These are phyloP conservation scores for Austroboletus novae-zelandiae DNA, from an alignment of 1,284 basidiomycete genomes.

Conservation along the genomic window DNA sequence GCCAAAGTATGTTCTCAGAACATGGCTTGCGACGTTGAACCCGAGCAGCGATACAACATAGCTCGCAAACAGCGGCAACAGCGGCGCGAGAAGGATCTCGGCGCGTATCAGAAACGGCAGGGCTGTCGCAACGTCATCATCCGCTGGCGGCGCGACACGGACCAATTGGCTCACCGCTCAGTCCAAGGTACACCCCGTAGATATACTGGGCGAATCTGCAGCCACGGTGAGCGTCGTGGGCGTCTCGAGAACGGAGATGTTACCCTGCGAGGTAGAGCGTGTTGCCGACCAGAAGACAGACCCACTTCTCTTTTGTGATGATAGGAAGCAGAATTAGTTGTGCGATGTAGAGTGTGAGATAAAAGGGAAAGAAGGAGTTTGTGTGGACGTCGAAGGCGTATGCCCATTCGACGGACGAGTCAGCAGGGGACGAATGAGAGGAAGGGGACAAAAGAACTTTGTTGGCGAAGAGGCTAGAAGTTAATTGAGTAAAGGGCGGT, in stretches of 20 bases:
- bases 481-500: neutral
- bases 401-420: constrained; percentile 82
- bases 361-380: constrained; percentile 92
- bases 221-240: constrained; percentile 7
- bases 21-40: constrained; percentile 83
- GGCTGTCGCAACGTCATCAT: constrained; percentile 42
- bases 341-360: constrained; percentile 82
- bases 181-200: constrained; percentile 87
- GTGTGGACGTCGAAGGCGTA: constrained; percentile 95
- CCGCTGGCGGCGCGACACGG: neutral
- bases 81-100: constrained; percentile 82
- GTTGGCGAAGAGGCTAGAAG: constrained; percentile 67
- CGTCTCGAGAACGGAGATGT: constrained; percentile 23
- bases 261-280: constrained; percentile 86
- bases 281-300: constrained; percentile 90
- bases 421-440: constrained; percentile 67
- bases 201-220: constrained; percentile 80
- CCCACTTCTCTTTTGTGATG: constrained; percentile 82
- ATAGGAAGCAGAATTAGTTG: constrained; percentile 84
- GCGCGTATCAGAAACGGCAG: constrained; percentile 89
- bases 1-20: constrained; percentile 77
- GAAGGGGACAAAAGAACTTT: constrained; percentile 68
- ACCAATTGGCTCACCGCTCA: constrained; percentile 57
- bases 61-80: constrained; percentile 79
- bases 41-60: constrained; percentile 87